Percentiles rank a stretch among this genome's conserved stretches.
Conservation (phyloP, 768 basidiomycete genomes). For the Macrolepiota fuliginosa region DNA sequence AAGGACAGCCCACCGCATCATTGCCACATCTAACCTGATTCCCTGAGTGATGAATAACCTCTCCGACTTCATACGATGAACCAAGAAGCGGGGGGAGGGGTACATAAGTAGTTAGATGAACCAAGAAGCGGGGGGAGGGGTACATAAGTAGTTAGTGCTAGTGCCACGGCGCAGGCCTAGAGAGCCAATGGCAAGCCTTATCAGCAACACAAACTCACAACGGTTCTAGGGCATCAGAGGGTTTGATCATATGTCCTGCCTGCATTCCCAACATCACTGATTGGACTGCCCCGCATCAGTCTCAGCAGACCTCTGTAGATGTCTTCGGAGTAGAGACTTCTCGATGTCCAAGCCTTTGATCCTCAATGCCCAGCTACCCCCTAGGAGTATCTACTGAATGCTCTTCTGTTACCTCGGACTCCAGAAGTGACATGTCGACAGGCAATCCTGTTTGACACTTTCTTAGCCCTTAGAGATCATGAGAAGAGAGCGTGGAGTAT, state of each 20-base stretch:
- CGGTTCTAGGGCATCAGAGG: not conserved
- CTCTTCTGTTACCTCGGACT: not conserved
- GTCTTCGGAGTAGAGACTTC: not conserved
- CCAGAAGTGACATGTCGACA: not conserved
- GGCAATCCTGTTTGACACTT: not conserved
- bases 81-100: too few relatives aligned
- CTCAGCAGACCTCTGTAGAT: not conserved
- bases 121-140: too few relatives aligned
- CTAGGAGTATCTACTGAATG: not conserved
- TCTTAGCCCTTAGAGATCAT: too few relatives aligned
- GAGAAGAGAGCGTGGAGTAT: too few relatives aligned
- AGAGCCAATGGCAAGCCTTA: not conserved
- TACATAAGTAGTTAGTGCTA: not conserved
- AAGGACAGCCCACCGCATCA: too few relatives aligned
- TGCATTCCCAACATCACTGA: not conserved
- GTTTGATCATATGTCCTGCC: not conserved
- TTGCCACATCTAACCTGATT: too few relatives aligned
- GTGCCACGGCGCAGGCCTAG: not conserved
- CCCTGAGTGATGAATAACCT: too few relatives aligned
- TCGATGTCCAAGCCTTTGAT: not conserved
- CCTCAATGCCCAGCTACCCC: not conserved
- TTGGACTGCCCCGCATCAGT: not conserved
- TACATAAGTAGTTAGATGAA: not conserved
- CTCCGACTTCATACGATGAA: too few relatives aligned
- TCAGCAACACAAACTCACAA: not conserved